These are phyloP conservation scores for Petasospora fabianii DNA, from an alignment of 1,139 yeast genomes.

Conservation along the genomic window DNA sequence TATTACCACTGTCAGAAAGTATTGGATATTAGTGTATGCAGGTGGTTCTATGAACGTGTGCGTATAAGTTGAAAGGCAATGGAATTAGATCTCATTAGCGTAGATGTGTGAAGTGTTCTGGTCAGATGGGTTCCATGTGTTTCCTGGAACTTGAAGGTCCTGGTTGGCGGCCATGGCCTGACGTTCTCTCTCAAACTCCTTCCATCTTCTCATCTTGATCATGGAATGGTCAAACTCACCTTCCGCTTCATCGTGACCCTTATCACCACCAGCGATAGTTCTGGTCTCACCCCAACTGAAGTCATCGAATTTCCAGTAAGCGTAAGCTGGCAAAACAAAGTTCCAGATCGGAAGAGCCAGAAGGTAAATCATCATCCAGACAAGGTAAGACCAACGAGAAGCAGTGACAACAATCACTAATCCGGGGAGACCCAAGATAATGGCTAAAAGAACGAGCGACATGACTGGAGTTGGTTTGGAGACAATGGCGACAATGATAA, in stretches of 20 bases:
- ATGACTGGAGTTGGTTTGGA: conserved; percentile 80
- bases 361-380: conserved; percentile 81
- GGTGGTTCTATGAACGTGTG: too few relatives aligned
- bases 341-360: conserved; percentile 93
- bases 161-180: conserved; percentile 11
- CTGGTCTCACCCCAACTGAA: conserved; percentile 99
- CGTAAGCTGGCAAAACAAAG: conserved; percentile 81
- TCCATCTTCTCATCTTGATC: conserved; percentile 90
- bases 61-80: too few relatives aligned
- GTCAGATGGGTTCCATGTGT: conserved; percentile 28
- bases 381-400: conserved; percentile 65
- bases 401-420: conserved; percentile 84
- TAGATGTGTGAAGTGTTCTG: conserved; percentile 12
- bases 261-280: conserved; percentile 67
- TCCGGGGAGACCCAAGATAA: conserved; percentile 91
- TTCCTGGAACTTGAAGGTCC: conserved; percentile 22
- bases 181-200: conserved; percentile 78
- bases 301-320: conserved; percentile 97
- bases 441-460: conserved; percentile 73
- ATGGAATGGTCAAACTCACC: conserved; percentile 89
- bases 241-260: conserved; percentile 59
- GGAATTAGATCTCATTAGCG: conserved; percentile 15
- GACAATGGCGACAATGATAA: conserved; percentile 69
- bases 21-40: background rate
- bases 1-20: background rate